phyloP scores from a whole-genome alignment of 176 grass and related monocot genomes.

The Pharus latifolius region DNA sequence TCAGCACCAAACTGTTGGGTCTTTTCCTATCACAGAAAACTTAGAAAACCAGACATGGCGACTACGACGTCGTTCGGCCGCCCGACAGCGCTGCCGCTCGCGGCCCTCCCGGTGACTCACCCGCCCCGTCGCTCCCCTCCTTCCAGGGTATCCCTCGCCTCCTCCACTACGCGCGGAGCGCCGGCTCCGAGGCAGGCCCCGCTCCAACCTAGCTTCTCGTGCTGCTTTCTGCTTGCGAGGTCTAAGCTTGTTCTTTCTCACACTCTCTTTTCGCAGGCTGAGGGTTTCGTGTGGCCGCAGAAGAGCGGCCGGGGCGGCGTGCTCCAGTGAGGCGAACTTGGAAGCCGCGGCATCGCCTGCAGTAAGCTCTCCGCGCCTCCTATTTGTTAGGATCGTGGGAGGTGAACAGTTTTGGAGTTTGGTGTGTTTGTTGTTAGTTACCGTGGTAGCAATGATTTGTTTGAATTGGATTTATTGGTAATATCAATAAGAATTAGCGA shows the following conservation, averaged over 20 bases:
- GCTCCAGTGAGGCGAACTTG: not conserved
- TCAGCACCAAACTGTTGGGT: no score
- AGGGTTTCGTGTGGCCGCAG: conserved; percentile 3
- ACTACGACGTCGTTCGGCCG: conserved; percentile 8
- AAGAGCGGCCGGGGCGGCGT: not conserved
- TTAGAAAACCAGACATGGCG: conserved; percentile 23
- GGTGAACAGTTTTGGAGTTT: not conserved
- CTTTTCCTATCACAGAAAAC: no score
- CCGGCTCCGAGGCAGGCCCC: not conserved
- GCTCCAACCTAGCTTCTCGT: not conserved
- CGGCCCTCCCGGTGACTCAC: not conserved
- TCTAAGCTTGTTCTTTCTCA: conserved; percentile 2
- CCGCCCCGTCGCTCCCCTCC: not conserved
- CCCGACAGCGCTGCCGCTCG: not conserved
- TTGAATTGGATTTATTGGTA: no score
- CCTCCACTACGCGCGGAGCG: conserved; percentile 1
- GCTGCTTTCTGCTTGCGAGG: not conserved
- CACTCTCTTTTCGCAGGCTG: conserved; percentile 6
- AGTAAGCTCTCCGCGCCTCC: conserved; percentile 2
- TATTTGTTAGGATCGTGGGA: not conserved
- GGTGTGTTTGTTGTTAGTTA: not conserved
- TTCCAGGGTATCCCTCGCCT: not conserved
- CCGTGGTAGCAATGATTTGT: not conserved
- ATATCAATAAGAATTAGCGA: not conserved
- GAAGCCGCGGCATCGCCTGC: not conserved